Percentiles rank a stretch among this genome's conserved stretches.
These are phyloP conservation scores for Kentomonas sorsogonicus DNA, from an alignment of 208 protist genomes.

Conservation along the genomic window DNA sequence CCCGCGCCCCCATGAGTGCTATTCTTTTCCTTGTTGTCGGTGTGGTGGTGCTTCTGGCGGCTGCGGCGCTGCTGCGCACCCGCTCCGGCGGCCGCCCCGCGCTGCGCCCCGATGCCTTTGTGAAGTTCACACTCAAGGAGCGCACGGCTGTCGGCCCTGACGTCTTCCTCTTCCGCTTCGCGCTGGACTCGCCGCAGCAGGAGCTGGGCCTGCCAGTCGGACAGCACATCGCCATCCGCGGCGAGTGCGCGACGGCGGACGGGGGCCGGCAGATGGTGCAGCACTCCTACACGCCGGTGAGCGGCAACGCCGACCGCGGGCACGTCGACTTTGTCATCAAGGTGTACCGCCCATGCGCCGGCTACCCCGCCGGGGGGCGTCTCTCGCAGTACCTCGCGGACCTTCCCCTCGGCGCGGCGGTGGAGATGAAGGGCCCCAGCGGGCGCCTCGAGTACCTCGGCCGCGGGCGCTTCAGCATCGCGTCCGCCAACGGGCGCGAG, in stretches of 20 bases:
- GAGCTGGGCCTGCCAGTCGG: slow-evolving; percentile 78
- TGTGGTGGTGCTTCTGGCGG: neutral
- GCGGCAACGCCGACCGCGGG: slow-evolving; percentile 80
- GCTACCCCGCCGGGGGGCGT: slow-evolving; percentile 84
- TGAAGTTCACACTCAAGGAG: slow-evolving; percentile 48
- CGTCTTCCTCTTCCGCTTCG: slow-evolving; percentile 79
- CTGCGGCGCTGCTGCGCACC: neutral
- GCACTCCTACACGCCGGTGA: slow-evolving; percentile 91
- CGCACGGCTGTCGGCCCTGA: slow-evolving; percentile 64
- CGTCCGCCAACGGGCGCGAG: slow-evolving; percentile 6
- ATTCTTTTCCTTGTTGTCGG: slow-evolving; percentile 9
- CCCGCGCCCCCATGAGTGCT: neutral
- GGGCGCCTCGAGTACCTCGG: slow-evolving; percentile 88
- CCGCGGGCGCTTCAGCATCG: slow-evolving; percentile 22
- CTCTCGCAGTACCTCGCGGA: slow-evolving; percentile 86
- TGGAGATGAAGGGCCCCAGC: slow-evolving; percentile 86
- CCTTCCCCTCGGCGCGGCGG: slow-evolving; percentile 69
- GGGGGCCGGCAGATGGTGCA: slow-evolving; percentile 26
- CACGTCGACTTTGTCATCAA: slow-evolving; percentile 93
- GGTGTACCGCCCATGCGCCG: slow-evolving; percentile 89
- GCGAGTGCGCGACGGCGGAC: slow-evolving; percentile 18
- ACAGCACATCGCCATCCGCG: slow-evolving; percentile 68
- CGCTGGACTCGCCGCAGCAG: slow-evolving; percentile 35
- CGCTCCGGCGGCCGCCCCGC: slow-evolving; percentile 13
- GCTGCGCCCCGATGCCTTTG: slow-evolving; percentile 47